Evolutionary conservation across 257 asterid species (phyloP).

Genomic region (Paraleonurus japonicus): DNA sequence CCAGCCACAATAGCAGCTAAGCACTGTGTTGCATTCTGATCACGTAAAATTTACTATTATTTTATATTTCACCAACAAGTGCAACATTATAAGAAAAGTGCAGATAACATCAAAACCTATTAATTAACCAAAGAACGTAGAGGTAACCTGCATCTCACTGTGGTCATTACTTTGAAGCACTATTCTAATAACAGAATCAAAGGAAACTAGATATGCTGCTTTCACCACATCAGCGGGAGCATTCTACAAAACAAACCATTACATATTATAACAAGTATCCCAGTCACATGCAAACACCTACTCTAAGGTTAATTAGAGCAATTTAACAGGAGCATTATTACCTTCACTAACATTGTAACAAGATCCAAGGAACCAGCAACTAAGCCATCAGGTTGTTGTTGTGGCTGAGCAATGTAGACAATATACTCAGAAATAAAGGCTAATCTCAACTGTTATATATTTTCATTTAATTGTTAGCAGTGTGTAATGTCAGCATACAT

Average conservation of each 20-base stretch:
- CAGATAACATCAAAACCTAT: conserved; percentile 13
- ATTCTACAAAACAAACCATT: conserved; percentile 48
- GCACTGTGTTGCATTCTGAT: conserved; percentile 94
- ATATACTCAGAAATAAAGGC: conserved; percentile 26
- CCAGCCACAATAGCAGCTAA: conserved; percentile 80
- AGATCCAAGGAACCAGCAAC: conserved; percentile 96
- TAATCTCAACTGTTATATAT: conserved; percentile 16
- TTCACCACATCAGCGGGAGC: conserved; percentile 81
- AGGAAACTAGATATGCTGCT: conserved; percentile 70
- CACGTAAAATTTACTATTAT: conserved; percentile 20
- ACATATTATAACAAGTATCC: conserved; percentile 22
- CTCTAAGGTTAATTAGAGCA: conserved; percentile 1
- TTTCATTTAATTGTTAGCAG: conserved; percentile 11
- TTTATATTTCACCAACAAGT: conserved; percentile 10
- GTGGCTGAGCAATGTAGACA: conserved; percentile 65
- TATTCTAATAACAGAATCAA: conserved; percentile 67
- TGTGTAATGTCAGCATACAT: conserved; percentile 46
- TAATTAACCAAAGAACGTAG: conserved; percentile 9
- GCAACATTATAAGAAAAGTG: conserved; percentile 1
- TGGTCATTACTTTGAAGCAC: conserved; percentile 86
- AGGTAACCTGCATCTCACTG: conserved; percentile 86
- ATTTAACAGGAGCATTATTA: conserved; percentile 27
- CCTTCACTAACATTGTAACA: conserved; percentile 82
- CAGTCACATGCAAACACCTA: conserved; percentile 18
- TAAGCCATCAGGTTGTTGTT: conserved; percentile 86